These are phyloP conservation scores for Fusarium paranaense DNA, from an alignment of 2,329 filamentous ascomycete species.

Conservation along the genomic window DNA sequence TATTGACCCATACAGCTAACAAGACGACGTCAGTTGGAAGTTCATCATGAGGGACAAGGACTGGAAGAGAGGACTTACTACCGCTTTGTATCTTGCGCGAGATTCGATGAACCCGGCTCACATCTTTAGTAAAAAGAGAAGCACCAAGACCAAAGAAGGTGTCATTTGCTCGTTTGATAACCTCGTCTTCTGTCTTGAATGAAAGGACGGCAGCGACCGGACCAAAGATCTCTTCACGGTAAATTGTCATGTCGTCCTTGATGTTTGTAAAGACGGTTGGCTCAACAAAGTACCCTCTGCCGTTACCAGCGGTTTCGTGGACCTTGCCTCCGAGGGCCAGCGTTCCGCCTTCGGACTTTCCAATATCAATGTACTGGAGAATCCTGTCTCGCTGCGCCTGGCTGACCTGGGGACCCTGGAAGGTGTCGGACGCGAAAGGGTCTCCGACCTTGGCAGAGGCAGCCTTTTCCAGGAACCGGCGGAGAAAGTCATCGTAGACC, in stretches of 20 bases:
- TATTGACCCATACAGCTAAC: background rate
- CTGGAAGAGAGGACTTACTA: background rate
- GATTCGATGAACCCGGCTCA: background rate
- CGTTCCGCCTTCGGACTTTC: background rate
- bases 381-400: background rate
- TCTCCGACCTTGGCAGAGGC: background rate
- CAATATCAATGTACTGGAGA: background rate
- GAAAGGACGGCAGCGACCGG: background rate
- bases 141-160: background rate
- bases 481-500: background rate
- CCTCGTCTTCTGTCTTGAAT: background rate
- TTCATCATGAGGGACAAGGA: background rate
- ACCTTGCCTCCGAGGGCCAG: background rate
- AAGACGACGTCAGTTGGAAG: background rate
- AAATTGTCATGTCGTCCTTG: background rate
- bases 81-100: background rate
- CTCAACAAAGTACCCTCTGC: background rate
- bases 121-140: background rate
- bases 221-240: background rate
- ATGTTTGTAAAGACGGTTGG: background rate
- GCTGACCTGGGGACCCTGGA: background rate
- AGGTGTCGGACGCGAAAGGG: background rate
- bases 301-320: background rate
- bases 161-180: background rate
- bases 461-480: background rate